These are phyloP conservation scores for Moniliophthora roreri DNA, from an alignment of 1,284 basidiomycete species.

Conservation along the genomic window DNA sequence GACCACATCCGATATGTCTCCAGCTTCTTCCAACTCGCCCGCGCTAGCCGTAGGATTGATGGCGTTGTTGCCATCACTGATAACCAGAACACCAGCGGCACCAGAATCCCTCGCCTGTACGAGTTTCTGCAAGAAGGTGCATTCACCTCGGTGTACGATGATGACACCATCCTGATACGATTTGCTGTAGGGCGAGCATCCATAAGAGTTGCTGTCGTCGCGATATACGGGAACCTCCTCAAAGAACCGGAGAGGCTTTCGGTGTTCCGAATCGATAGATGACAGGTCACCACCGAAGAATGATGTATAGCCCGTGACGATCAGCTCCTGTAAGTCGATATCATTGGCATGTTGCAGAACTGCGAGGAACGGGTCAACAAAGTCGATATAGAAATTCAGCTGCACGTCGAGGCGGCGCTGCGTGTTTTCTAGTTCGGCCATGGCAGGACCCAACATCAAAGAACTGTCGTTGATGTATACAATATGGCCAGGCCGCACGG, in stretches of 20 bases:
- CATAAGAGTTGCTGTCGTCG: constrained; percentile 51
- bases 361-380: constrained; percentile 43
- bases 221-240: constrained; percentile 53
- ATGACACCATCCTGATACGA: constrained; percentile 50
- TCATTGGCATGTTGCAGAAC: constrained; percentile 29
- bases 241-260: constrained; percentile 43
- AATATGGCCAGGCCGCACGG: constrained; percentile 74
- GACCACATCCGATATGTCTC: constrained; percentile 56
- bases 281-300: constrained; percentile 70
- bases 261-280: constrained; percentile 20
- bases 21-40: constrained; percentile 56
- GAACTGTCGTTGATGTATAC: constrained; percentile 80
- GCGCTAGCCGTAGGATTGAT: constrained; percentile 69
- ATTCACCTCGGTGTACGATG: constrained; percentile 67
- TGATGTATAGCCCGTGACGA: constrained; percentile 62
- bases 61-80: constrained; percentile 56
- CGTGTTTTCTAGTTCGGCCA: constrained; percentile 23
- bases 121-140: constrained; percentile 84
- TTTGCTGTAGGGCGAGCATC: constrained; percentile 56
- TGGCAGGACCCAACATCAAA: constrained; percentile 41
- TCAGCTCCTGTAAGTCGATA: constrained; percentile 38
- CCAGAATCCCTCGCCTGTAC: constrained; percentile 60
- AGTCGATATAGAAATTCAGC: constrained; percentile 58
- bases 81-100: constrained; percentile 74
- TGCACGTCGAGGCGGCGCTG: constrained; percentile 46